Base-by-base conservation (phyloP, 306 rosid species). In the Senna tora region DNA sequence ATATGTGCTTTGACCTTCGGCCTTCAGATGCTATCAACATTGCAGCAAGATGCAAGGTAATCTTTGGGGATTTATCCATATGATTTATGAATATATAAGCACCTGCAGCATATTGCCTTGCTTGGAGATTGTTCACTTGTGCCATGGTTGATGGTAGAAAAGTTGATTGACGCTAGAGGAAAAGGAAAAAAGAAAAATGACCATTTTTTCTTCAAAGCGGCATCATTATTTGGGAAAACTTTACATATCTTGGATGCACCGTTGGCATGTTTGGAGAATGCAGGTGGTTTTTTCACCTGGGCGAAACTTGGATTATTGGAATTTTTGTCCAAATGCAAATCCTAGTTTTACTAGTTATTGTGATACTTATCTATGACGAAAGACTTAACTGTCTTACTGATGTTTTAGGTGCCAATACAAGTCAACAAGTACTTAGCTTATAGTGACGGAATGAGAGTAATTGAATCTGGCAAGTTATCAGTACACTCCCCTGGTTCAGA, bases 21-120 rank as follows among this genome's bases (percentile, higher is more conserved):
- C 96, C 96, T 67, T 90, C 96, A 60, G 96, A 90, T 71, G 96
- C 96, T 39, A 90, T 90, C 79, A 90, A 90, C 88, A 84, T 90
- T 80, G 96, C 96, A 32, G 93, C 86, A 21, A 76, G 90, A 77
- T 90, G 96, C 93, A 86, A 90, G 93, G 96, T 90, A 78, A 57
- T 39, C 21, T 32, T 28, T 11, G 5, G 46, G 20, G 20, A 42
- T 25, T 51, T 7, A 51, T 10, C 32, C 19, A 38, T 16, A 30
- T 45, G n/a, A 65, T 41, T 64, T 16, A 30, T 45, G n/a, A 65
- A 53, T 64, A 17, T 46, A 62, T 50, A n/a, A 65, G 46, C n/a
- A 25, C 41, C 47, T 53, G 34, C 7, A 65, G 43, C 30, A 19
- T 45, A 19, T 43, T 28, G 33, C 53, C n/a, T 17, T 34, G 61